Conservation (phyloP, 805 yeast species). For the Aciculoconidium aculeatum region DNA sequence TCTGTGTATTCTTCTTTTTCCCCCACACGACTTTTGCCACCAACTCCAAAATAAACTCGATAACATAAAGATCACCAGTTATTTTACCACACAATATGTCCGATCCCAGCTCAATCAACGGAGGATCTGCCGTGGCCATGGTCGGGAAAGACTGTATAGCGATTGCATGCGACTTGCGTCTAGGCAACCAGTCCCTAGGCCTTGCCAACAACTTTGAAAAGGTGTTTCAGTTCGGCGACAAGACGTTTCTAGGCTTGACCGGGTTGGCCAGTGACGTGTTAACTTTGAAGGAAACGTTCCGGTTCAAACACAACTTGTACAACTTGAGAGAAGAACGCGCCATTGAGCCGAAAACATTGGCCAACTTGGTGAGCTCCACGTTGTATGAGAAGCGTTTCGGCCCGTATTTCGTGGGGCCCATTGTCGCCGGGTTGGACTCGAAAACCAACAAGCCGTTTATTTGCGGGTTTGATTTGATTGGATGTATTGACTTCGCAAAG, state of each 20-base stretch:
- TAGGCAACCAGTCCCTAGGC: slow-evolving; percentile 92
- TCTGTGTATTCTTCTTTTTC: background rate
- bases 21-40: no score
- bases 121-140: slow-evolving; percentile 99
- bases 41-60: no score
- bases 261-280: slow-evolving; percentile 94
- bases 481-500: slow-evolving; percentile 90
- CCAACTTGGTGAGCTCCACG: slow-evolving; percentile 85
- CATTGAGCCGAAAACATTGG: slow-evolving; percentile 90
- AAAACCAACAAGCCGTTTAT: slow-evolving; percentile 80
- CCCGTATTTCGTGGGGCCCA: slow-evolving; percentile 94
- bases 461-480: slow-evolving; percentile 94
- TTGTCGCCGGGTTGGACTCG: slow-evolving; percentile 90
- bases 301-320: slow-evolving; percentile 81
- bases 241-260: slow-evolving; percentile 84
- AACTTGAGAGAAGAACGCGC: slow-evolving; percentile 85
- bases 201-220: slow-evolving; percentile 91
- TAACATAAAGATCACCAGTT: background rate
- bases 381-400: slow-evolving; percentile 90
- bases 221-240: slow-evolving; percentile 73
- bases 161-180: slow-evolving; percentile 89
- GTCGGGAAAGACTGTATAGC: slow-evolving; percentile 98
- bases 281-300: slow-evolving; percentile 75
- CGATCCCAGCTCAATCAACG: slow-evolving; percentile 74
- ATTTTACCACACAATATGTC: slow-evolving; percentile 54